A percentile compares a stretch with the other conserved stretches of the same genome.
These are phyloP conservation scores for Cyphellophora attinorum DNA, from an alignment of 2,329 filamentous ascomycete species.

Conservation along the genomic window DNA sequence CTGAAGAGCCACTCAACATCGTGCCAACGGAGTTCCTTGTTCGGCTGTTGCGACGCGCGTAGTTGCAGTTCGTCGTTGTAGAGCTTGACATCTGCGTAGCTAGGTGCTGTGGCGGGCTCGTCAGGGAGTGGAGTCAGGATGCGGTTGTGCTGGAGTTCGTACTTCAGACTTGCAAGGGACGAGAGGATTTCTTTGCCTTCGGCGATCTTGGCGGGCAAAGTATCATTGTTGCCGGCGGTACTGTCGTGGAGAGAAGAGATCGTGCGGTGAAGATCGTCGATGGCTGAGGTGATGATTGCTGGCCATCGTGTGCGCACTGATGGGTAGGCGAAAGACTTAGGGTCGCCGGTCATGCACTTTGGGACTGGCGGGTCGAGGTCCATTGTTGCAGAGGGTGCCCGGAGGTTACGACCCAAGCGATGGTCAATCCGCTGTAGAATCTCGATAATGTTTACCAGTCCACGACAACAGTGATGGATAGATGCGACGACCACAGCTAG, in stretches of 20 bases:
- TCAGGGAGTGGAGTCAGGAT: slow-evolving; percentile 57
- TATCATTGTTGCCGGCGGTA: slow-evolving; percentile 34
- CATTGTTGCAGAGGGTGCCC: slow-evolving; percentile 5
- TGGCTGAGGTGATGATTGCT: slow-evolving; percentile 81
- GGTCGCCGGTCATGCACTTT: slow-evolving; percentile 69
- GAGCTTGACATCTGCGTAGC: slow-evolving; percentile 56
- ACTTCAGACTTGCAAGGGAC: slow-evolving; percentile 74
- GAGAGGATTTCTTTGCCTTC: slow-evolving; percentile 84
- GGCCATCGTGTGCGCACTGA: slow-evolving; percentile 88
- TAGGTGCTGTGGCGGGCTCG: slow-evolving; percentile 45
- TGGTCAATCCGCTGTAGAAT: no score
- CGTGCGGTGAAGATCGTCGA: slow-evolving; percentile 81
- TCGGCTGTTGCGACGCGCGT: slow-evolving; percentile 38
- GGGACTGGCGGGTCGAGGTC: slow-evolving; percentile 29
- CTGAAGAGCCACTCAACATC: slow-evolving; percentile 78
- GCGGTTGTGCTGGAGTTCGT: slow-evolving; percentile 86
- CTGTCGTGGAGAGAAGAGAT: slow-evolving; percentile 42
- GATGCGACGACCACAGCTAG: no score
- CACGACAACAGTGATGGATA: no score
- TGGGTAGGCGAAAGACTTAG: slow-evolving; percentile 73
- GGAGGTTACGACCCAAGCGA: no score
- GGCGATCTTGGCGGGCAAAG: slow-evolving; percentile 45
- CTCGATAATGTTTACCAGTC: no score
- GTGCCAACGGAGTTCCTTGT: slow-evolving; percentile 54
- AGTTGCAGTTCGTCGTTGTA: slow-evolving; percentile 82